phyloP scores from a whole-genome alignment of 176 grass and related monocot genomes.

The Phyllostachys edulis region DNA sequence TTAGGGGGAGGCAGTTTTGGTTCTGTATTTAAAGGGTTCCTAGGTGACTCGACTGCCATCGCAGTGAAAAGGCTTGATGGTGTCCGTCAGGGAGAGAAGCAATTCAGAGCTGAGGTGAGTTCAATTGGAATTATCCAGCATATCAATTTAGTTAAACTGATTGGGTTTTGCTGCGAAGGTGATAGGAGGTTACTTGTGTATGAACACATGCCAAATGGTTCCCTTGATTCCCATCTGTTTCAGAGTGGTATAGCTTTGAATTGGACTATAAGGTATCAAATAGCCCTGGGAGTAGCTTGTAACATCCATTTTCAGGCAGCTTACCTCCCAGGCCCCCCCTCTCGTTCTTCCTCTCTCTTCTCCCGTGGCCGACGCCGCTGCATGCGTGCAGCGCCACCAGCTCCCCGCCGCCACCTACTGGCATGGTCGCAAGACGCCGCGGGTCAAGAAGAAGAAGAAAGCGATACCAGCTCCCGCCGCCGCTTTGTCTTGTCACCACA shows the following conservation, averaged over 20 bases:
- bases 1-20: slow-evolving; percentile 63
- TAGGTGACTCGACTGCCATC: slow-evolving; percentile 39
- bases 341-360: no score
- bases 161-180: slow-evolving; percentile 57
- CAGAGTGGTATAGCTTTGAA: background rate
- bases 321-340: no score
- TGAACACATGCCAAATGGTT: slow-evolving; percentile 56
- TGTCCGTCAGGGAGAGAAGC: slow-evolving; percentile 56
- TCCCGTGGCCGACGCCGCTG: no score
- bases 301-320: no score
- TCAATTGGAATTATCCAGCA: slow-evolving; percentile 57
- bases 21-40: slow-evolving; percentile 58
- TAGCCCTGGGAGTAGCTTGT: slow-evolving; percentile 51
- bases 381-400: no score
- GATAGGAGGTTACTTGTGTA: slow-evolving; percentile 48
- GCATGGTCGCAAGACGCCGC: no score
- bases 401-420: no score
- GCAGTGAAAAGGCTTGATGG: slow-evolving; percentile 67
- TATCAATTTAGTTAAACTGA: slow-evolving; percentile 53
- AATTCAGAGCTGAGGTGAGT: slow-evolving; percentile 51
- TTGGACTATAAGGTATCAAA: slow-evolving; percentile 47
- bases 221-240: slow-evolving; percentile 50
- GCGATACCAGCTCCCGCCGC: no score
- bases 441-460: no score
- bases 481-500: no score